phyloP scores from a whole-genome alignment of 192 early-diverging fungal species.

The Mortierella hygrophila region DNA sequence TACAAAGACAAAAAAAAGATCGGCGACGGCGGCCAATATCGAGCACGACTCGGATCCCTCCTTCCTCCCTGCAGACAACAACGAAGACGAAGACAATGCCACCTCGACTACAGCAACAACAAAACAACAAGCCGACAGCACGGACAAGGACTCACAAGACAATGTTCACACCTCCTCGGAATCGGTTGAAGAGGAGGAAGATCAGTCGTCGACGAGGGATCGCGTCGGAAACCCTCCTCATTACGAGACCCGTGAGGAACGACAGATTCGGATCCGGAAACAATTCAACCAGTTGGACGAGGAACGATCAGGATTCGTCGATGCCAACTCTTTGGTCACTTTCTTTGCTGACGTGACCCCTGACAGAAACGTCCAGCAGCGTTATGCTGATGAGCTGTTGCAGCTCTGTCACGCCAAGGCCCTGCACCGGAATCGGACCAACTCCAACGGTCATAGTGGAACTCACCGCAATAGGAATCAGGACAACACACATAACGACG shows the following conservation, averaged over 20 bases:
- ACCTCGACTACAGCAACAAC: background rate
- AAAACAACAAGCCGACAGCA: slow-evolving; percentile 6
- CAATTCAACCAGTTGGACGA: slow-evolving; percentile 46
- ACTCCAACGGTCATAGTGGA: background rate
- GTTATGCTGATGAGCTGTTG: slow-evolving; percentile 49
- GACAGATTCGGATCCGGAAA: slow-evolving; percentile 45
- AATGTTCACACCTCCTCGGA: background rate
- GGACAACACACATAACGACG: background rate
- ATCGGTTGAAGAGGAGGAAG: background rate
- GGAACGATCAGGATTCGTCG: slow-evolving; percentile 29
- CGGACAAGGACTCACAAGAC: background rate
- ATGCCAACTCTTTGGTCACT: slow-evolving; percentile 36
- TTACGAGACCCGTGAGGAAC: slow-evolving; percentile 51
- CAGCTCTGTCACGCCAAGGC: slow-evolving; percentile 50
- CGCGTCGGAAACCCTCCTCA: slow-evolving; percentile 37
- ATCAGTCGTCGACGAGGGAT: slow-evolving; percentile 2
- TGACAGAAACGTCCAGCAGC: slow-evolving; percentile 40
- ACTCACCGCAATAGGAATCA: background rate
- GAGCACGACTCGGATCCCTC: slow-evolving; percentile 30
- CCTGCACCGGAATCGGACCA: slow-evolving; percentile 14
- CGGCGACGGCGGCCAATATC: background rate
- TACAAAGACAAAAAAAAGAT: slow-evolving; percentile 11
- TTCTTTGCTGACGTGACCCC: slow-evolving; percentile 50
- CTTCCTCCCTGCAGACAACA: slow-evolving; percentile 18
- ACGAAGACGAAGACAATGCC: background rate